Evolutionary conservation across 2,329 filamentous ascomycete species (phyloP).

Genomic region (Paracoccidioides lutzii): DNA sequence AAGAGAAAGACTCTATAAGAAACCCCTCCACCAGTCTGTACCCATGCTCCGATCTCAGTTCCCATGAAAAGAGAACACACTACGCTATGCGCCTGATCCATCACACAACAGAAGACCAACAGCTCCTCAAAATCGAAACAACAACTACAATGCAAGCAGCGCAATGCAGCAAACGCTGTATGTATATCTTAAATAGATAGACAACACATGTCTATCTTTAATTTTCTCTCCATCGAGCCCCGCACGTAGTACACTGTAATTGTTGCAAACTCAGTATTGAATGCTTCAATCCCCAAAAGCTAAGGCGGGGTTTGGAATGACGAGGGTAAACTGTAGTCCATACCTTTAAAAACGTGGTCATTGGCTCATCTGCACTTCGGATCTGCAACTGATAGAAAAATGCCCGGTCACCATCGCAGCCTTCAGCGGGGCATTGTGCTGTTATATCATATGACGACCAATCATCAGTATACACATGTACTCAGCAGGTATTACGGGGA

Average conservation of each 20-base stretch:
- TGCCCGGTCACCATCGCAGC: slow-evolving; percentile 70
- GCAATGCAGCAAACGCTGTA: too few relatives aligned
- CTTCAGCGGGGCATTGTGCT: slow-evolving; percentile 71
- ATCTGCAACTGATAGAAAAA: slow-evolving; percentile 98
- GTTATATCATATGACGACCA: slow-evolving; percentile 1
- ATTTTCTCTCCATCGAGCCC: slow-evolving; percentile 38
- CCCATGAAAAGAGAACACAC: too few relatives aligned
- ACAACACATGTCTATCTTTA: slow-evolving; percentile 19
- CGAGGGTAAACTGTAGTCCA: slow-evolving; percentile 10
- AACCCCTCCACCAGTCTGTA: background rate
- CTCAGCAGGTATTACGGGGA: background rate
- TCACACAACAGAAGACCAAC: too few relatives aligned
- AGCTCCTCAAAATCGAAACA: too few relatives aligned
- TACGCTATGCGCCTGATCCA: too few relatives aligned
- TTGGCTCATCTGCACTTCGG: slow-evolving; percentile 92
- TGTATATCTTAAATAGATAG: too few relatives aligned
- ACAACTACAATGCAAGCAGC: too few relatives aligned
- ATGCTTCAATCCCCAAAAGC: background rate
- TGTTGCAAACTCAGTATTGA: background rate
- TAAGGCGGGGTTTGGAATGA: background rate
- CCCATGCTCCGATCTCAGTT: background rate
- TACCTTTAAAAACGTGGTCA: slow-evolving; percentile 92
- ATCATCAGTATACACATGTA: background rate
- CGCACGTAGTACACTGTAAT: slow-evolving; percentile 34
- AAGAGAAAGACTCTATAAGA: too few relatives aligned